Base-by-base conservation (phyloP, 2,329 filamentous ascomycete species). In the Phialophora macrospora region DNA sequence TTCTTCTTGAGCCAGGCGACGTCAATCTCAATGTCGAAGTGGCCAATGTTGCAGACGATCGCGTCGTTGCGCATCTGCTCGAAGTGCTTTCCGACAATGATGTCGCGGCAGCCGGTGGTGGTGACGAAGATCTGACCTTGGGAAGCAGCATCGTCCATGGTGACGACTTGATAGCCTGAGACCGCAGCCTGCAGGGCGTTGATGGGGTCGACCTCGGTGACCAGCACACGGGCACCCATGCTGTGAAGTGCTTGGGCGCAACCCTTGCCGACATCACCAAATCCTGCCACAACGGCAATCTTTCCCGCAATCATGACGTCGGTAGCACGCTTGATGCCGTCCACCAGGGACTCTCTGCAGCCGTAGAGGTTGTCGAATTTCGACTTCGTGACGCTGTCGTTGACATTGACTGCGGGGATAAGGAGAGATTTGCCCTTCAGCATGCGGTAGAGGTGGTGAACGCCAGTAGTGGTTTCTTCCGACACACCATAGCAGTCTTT, bases 341-440 rank as follows among this genome's bases (percentile, higher is more conserved):
- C 95, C 77, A 99, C 89, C 76, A 99, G 90, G 71, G 94, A 97
- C 86, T 98, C 95, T 80, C 93, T 90, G 92, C 95, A 98, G 79
- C 95, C 94, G 88, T 98, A 99, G 73, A 98, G 85, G 90, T 99
- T 99, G 88, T 98, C 95, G 81, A 99, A 99, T 88, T 99, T 99
- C 84, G 93, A 97, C 90, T 98, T 99, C 83, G 95, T 99, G 79
- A 99, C 94, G 67, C 91, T 93, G 89, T 99, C 94, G 86, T 99
- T 98, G 87, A 99, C 94, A 83, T 99, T 99, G 89, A 98, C 92
- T 82, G 94, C 87, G 74, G 95, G 95, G 73, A 97, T 91, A 70
- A 97, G 90, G 72, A 98, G 92, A 81, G 88, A 86, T 80, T 87
- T 87, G 75, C 91, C 89, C 88, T 95, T 97, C 80, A 98, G 84